Conservation (phyloP, 1,284 basidiomycete genomes). For the Prillingera fragicola region DNA sequence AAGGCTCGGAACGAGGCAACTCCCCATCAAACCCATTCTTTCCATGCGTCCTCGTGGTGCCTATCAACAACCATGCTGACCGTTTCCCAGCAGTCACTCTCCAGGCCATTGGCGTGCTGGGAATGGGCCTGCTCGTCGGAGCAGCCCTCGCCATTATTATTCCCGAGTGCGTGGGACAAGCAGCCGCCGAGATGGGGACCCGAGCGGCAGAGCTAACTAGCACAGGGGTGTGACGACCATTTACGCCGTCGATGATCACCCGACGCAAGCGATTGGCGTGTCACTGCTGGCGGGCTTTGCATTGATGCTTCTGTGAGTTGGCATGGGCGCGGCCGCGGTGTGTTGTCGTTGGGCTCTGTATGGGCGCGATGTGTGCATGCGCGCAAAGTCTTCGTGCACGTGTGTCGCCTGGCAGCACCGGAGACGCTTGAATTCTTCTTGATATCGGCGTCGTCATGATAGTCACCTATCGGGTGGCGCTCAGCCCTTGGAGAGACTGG, state of each 20-base stretch:
- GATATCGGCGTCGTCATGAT: too few relatives aligned
- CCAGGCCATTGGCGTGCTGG: slow-evolving; percentile 61
- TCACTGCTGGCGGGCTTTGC: slow-evolving; percentile 74
- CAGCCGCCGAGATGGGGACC: neutral
- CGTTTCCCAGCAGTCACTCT: slow-evolving; percentile 52
- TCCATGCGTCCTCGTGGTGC: neutral
- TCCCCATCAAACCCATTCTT: neutral
- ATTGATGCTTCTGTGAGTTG: slow-evolving; percentile 69
- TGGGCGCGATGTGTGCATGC: too few relatives aligned
- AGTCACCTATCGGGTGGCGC: too few relatives aligned
- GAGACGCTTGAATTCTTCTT: too few relatives aligned
- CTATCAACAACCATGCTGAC: neutral
- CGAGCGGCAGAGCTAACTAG: neutral
- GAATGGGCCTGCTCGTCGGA: slow-evolving; percentile 79
- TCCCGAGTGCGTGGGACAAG: slow-evolving; percentile 62
- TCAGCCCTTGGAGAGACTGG: too few relatives aligned
- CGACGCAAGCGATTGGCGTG: slow-evolving; percentile 57
- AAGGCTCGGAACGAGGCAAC: too few relatives aligned
- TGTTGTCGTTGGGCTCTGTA: too few relatives aligned
- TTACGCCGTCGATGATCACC: slow-evolving; percentile 45
- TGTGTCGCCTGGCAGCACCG: too few relatives aligned
- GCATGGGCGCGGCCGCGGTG: too few relatives aligned
- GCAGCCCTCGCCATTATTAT: slow-evolving; percentile 85
- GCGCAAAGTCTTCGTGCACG: too few relatives aligned
- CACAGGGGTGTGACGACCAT: slow-evolving; percentile 48